Percentiles rank a stretch among this genome's conserved stretches.
Conservation (phyloP, 805 yeast species). For the Yarrowia sp. region DNA sequence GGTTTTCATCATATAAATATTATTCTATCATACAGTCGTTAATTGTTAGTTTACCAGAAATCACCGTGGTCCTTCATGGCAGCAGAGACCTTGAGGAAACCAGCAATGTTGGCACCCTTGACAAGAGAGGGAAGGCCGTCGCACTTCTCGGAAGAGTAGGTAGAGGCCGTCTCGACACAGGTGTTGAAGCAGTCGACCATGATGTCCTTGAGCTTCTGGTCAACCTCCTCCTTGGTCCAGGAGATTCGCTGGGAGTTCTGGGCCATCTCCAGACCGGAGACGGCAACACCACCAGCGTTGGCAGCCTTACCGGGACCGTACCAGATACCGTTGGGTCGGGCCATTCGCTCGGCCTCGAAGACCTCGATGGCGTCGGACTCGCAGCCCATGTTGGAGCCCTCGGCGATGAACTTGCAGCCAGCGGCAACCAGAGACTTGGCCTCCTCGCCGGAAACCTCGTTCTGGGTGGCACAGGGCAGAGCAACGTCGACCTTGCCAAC, state of each 20-base stretch:
- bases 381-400: slow-evolving; percentile 99
- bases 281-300: slow-evolving; percentile 99
- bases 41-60: slow-evolving; percentile 39
- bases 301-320: slow-evolving; percentile 99
- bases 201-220: slow-evolving; percentile 81
- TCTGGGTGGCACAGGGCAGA: slow-evolving; percentile 97
- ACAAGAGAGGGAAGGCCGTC: slow-evolving; percentile 86
- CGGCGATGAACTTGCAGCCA: slow-evolving; percentile 91
- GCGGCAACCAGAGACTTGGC: slow-evolving; percentile 91
- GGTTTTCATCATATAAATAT: slow-evolving; percentile 17
- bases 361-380: slow-evolving; percentile 95
- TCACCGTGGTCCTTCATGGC: slow-evolving; percentile 99
- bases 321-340: slow-evolving; percentile 62
- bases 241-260: slow-evolving; percentile 93
- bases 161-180: slow-evolving; percentile 83
- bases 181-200: slow-evolving; percentile 91
- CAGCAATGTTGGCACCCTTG: slow-evolving; percentile 99
- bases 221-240: slow-evolving; percentile 94
- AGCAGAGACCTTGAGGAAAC: slow-evolving; percentile 96
- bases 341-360: slow-evolving; percentile 60
- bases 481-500: slow-evolving; percentile 93
- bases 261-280: slow-evolving; percentile 98
- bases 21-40: slow-evolving; percentile 23
- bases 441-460: slow-evolving; percentile 95
- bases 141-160: slow-evolving; percentile 68